Conservation (phyloP, 177 flowering plant species). For the Vitis hybrid region DNA sequence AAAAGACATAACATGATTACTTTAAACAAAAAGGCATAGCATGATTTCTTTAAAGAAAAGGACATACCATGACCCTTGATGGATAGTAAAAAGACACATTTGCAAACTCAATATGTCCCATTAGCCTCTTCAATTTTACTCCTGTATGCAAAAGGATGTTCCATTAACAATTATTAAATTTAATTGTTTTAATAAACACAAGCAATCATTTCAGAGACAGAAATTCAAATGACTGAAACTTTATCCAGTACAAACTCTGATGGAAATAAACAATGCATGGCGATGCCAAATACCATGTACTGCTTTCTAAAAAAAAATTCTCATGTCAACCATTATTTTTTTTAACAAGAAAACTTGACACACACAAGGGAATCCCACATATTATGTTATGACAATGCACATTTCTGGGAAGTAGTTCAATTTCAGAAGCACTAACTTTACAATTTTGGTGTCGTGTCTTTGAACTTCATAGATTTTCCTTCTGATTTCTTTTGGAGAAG, state of each 20-base stretch:
- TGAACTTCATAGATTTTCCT: too few species aligned
- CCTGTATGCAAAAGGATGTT: constrained; percentile 17
- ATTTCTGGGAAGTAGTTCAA: too few species aligned
- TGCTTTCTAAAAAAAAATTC: too few species aligned
- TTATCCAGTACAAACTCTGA: background rate
- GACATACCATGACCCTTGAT: constrained; percentile 20
- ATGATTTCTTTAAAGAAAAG: background rate
- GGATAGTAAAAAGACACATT: constrained; percentile 33
- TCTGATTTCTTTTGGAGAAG: too few species aligned
- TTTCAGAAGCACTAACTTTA: too few species aligned
- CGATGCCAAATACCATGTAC: too few species aligned
- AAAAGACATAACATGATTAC: constrained; percentile 8
- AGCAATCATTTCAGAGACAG: background rate
- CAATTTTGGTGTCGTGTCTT: too few species aligned
- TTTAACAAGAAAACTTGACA: too few species aligned
- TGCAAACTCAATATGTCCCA: constrained; percentile 29
- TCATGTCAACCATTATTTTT: too few species aligned
- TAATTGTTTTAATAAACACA: too few species aligned
- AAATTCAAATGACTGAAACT: background rate
- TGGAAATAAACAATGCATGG: background rate
- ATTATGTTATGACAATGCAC: too few species aligned
- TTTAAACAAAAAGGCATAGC: constrained; percentile 4
- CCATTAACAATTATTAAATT: background rate
- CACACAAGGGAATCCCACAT: too few species aligned
- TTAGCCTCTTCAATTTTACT: constrained; percentile 19